Base-by-base conservation (phyloP, 1,284 basidiomycete species). In the Stygiomarasmius scandens region DNA sequence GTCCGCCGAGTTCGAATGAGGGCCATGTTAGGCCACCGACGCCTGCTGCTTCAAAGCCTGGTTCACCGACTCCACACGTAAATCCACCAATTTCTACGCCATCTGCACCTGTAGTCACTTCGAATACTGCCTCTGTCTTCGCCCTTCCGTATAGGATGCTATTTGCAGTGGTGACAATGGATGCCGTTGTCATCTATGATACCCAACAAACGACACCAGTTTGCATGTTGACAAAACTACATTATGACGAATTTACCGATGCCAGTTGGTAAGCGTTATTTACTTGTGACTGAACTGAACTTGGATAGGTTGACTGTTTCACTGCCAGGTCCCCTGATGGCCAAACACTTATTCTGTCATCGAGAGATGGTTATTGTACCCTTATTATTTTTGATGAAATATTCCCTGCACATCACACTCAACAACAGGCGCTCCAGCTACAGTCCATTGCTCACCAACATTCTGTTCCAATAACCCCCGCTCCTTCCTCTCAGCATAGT, bases 191-290 rank as follows among this genome's bases (percentile, higher is more conserved):
- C 55, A 90, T 99, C 56, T 96, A 99, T 72, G 96, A 99, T 72
- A 98, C 96, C 2, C 96, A 99, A 73, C 96, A 99, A 76, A 84
- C 93, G 1, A 86, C 91, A 0, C 97, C 96, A 0, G 84, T 98
- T 45, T 96, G 94, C 70, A 81, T 98, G 67, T 85, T 99, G 67
- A 93, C 91, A 54, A 98, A 97, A 69, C 76, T 99, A 64, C 96
- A 99, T 75, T 99, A 98, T 70, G 94, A 97, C 60, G 93, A 96
- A 66, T 98, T 98, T 69, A 99, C 97, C 1, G 96, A 99, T 76
- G 82, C 98, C 75, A 86, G 90, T 46, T 99, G 96, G 96, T 96
- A 67, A 61, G 91, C 43, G 44, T 49, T 54, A 55, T 36, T 27
- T 19, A 57, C 12, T 56, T 36, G 25, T 14, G 22, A 14, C 22